phyloP scores from a whole-genome alignment of 129 eudicot species.

The Flaveria ramosissima region DNA sequence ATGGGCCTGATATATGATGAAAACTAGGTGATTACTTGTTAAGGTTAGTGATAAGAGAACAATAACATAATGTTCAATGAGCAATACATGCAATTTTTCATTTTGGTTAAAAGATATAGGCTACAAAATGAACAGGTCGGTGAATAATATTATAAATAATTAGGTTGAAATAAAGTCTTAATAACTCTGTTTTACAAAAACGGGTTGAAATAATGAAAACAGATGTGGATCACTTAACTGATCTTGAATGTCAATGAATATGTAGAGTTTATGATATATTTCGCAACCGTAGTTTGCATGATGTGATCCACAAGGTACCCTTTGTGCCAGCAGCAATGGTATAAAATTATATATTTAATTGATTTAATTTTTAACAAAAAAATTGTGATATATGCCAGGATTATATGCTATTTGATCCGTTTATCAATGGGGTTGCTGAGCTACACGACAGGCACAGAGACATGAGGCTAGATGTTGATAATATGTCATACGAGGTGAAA shows the following conservation, averaged over 20 bases:
- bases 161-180: not conserved
- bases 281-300: constrained; percentile 8
- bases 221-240: not conserved
- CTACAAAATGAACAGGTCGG: not conserved
- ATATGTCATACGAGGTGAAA: constrained; percentile 86
- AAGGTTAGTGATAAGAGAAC: not conserved
- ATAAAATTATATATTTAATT: not conserved
- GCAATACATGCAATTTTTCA: not conserved
- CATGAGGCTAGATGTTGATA: constrained; percentile 90
- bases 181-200: not conserved
- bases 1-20: not conserved
- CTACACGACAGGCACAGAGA: constrained; percentile 81
- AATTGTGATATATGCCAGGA: constrained; percentile 45
- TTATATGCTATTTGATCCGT: constrained; percentile 65
- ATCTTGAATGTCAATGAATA: not conserved
- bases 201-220: not conserved
- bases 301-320: constrained; percentile 1
- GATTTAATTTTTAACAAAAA: not conserved
- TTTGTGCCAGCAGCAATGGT: constrained; percentile 12
- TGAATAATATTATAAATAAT: not conserved
- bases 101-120: not conserved
- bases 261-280: not conserved
- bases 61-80: not conserved
- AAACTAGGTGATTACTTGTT: not conserved
- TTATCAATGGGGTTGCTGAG: constrained; percentile 63